phyloP scores from a whole-genome alignment of 805 yeast genomes.

The Phaffomyces thermotolerans region DNA sequence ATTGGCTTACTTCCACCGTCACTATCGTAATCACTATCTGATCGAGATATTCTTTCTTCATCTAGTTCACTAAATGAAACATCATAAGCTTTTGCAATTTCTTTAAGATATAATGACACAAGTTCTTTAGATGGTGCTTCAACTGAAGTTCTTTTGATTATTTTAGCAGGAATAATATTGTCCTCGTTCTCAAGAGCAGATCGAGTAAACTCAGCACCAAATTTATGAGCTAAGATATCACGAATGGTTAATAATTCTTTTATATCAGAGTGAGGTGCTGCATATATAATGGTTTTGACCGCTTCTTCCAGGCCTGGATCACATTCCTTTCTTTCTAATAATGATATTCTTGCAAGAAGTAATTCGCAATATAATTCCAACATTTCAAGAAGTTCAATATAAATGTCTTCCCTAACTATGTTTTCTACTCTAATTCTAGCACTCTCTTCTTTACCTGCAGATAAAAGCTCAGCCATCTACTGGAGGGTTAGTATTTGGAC shows the following conservation, averaged over 20 bases:
- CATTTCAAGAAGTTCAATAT: conserved; percentile 70
- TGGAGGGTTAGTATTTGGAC: neutral
- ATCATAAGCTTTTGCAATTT: conserved; percentile 73
- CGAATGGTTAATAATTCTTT: conserved; percentile 58
- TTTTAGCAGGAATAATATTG: conserved; percentile 58
- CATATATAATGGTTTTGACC: conserved; percentile 56
- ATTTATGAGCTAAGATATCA: conserved; percentile 55
- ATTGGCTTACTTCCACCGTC: conserved; percentile 29
- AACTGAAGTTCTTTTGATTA: conserved; percentile 52
- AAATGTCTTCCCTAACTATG: conserved; percentile 73
- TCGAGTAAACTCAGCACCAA: conserved; percentile 55
- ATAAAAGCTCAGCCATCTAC: conserved; percentile 63
- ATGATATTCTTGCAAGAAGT: conserved; percentile 62
- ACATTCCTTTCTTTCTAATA: conserved; percentile 36
- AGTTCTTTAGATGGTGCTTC: conserved; percentile 60
- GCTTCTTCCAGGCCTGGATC: conserved; percentile 48
- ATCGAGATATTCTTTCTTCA: conserved; percentile 20
- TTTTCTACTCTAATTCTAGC: conserved; percentile 82
- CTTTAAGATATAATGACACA: conserved; percentile 64
- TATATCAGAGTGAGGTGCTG: conserved; percentile 68
- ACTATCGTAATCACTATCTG: conserved; percentile 28
- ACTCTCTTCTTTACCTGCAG: conserved; percentile 68
- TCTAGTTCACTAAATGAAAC: conserved; percentile 62
- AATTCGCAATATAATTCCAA: conserved; percentile 80
- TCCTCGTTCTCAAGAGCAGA: conserved; percentile 44